A percentile compares a stretch with the other conserved stretches of the same genome.
These are phyloP conservation scores for Mucor sp. DNA, from an alignment of 371 early-diverging fungal genomes.

Conservation along the genomic window DNA sequence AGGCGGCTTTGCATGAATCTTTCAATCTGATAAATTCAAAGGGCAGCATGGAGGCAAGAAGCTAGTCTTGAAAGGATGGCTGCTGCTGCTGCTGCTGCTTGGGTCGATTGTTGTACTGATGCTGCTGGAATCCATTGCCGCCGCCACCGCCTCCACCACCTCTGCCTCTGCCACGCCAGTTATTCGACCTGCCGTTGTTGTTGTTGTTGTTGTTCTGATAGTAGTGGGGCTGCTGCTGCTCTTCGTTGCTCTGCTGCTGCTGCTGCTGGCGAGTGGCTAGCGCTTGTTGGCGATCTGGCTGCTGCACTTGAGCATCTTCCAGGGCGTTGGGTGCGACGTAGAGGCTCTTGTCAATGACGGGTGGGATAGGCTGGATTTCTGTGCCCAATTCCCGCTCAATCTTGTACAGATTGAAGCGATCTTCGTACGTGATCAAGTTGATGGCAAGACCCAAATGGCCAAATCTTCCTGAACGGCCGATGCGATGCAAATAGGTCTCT, in stretches of 20 bases:
- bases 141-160: not conserved
- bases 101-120: not conserved
- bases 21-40: not conserved
- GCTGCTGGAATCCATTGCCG: not conserved
- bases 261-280: constrained; percentile 52
- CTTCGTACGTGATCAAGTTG: constrained; percentile 96
- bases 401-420: constrained; percentile 92
- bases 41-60: no score
- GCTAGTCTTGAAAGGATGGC: not conserved
- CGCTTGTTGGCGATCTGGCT: constrained; percentile 47
- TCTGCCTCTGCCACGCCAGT: constrained; percentile 3
- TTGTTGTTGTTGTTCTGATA: constrained; percentile 3
- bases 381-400: constrained; percentile 97
- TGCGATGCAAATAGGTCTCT: constrained; percentile 98
- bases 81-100: not conserved
- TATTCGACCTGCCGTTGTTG: constrained; percentile 3
- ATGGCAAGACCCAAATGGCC: constrained; percentile 97
- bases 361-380: constrained; percentile 94
- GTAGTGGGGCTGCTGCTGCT: constrained; percentile 12
- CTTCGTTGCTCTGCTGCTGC: constrained; percentile 36
- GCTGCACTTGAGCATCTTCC: constrained; percentile 53
- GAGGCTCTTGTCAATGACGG: constrained; percentile 88
- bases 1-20: not conserved
- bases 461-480: constrained; percentile 96
- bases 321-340: constrained; percentile 75